phyloP scores from a whole-genome alignment of 192 early-diverging fungal species.

The Backusella tuberculispora region DNA sequence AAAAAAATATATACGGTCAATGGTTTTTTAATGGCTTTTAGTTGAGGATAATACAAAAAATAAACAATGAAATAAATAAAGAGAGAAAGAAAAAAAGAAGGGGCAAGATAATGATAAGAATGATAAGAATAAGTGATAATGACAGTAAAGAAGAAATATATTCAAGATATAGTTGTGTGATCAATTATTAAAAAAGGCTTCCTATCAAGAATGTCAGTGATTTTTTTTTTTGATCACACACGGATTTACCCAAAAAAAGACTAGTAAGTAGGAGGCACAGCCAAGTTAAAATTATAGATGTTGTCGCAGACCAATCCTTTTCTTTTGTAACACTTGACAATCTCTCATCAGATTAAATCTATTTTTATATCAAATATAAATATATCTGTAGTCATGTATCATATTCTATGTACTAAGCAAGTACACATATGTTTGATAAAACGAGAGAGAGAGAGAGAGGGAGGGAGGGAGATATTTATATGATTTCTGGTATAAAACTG shows the following conservation, averaged over 20 bases:
- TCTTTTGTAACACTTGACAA: background rate
- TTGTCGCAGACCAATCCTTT: background rate
- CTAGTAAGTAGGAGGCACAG: background rate
- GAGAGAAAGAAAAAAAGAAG: too few relatives aligned
- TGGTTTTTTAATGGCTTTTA: too few relatives aligned
- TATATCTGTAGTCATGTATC: background rate
- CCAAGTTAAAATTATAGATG: slow-evolving; percentile 1
- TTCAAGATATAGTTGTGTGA: too few relatives aligned
- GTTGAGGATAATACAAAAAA: too few relatives aligned
- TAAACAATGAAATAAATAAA: too few relatives aligned
- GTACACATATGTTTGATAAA: background rate
- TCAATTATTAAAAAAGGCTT: background rate
- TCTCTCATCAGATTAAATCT: slow-evolving; percentile 2
- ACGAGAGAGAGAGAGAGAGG: background rate
- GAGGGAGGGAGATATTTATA: background rate
- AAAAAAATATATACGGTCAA: too few relatives aligned
- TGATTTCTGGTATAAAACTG: too few relatives aligned
- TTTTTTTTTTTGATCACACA: slow-evolving; percentile 9
- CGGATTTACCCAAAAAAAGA: slow-evolving; percentile 6
- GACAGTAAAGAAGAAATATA: too few relatives aligned
- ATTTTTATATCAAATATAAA: too few relatives aligned
- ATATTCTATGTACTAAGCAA: background rate
- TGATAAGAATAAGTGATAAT: too few relatives aligned
- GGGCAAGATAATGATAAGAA: too few relatives aligned
- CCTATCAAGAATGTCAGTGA: slow-evolving; percentile 12